A percentile compares a stretch with the other conserved stretches of the same genome.
phyloP scores from a whole-genome alignment of 2,329 filamentous ascomycete species.

The Blastomyces emzantsi region DNA sequence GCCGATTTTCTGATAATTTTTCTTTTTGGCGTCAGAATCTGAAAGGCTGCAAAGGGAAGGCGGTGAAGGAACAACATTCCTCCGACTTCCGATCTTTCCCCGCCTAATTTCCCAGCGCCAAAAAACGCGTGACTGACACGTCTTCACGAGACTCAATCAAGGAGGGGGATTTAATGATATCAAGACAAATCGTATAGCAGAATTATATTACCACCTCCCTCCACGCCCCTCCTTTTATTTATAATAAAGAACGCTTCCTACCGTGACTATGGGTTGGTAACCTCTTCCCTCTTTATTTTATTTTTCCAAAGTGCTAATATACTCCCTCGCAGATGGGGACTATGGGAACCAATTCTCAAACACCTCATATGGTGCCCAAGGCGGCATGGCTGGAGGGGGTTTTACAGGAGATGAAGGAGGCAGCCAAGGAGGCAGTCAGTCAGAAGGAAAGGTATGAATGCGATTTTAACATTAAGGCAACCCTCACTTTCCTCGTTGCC shows the following conservation, averaged over 20 bases:
- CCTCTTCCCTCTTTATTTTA: neutral
- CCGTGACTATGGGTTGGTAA: slow-evolving; percentile 1
- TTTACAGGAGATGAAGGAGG: slow-evolving; percentile 48
- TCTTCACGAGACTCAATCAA: neutral
- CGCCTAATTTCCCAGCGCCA: slow-evolving; percentile 10
- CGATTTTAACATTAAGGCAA: slow-evolving; percentile 8
- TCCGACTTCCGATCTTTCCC: slow-evolving; percentile 9
- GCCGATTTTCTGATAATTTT: neutral
- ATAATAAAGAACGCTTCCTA: neutral
- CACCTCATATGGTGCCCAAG: slow-evolving; percentile 50
- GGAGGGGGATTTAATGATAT: neutral
- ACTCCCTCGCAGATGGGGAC: slow-evolving; percentile 24
- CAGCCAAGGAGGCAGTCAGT: slow-evolving; percentile 43
- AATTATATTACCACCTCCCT: neutral
- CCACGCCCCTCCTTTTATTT: neutral
- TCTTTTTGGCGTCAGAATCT: neutral
- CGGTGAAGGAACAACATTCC: slow-evolving; percentile 23
- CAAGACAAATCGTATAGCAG: neutral
- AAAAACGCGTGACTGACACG: slow-evolving; percentile 19
- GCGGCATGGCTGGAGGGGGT: slow-evolving; percentile 49
- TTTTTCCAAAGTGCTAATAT: neutral
- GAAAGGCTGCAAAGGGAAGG: slow-evolving; percentile 17
- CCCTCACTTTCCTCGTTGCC: slow-evolving; percentile 9
- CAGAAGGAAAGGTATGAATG: slow-evolving; percentile 37
- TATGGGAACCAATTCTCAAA: no score